Evolutionary conservation across 768 basidiomycete species (phyloP).

Genomic region (Tulasnella sp.): DNA sequence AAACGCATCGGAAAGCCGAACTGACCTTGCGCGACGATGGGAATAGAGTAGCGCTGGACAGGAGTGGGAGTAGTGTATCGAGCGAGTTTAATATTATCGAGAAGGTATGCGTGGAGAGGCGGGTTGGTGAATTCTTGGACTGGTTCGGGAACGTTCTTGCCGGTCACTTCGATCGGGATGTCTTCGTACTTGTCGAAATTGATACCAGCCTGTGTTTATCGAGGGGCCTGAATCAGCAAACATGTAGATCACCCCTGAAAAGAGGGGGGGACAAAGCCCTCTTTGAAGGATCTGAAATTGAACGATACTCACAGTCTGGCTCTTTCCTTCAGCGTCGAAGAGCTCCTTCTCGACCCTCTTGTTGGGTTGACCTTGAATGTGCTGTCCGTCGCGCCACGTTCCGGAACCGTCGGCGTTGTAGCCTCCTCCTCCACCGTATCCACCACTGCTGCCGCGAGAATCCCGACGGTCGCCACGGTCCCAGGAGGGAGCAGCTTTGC

Average conservation of each 20-base stretch:
- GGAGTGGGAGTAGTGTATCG: constrained; percentile 95
- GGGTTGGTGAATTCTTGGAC: constrained; percentile 80
- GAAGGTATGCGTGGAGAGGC: constrained; percentile 85
- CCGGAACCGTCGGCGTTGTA: constrained; percentile 49
- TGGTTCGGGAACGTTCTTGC: constrained; percentile 94
- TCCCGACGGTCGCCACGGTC: constrained; percentile 19
- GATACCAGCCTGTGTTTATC: constrained; percentile 66
- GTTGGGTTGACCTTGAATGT: constrained; percentile 80
- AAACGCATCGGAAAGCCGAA: background rate
- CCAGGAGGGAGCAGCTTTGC: constrained; percentile 18
- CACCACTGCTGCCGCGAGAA: constrained; percentile 28
- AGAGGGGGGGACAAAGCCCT: no score
- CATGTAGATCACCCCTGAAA: constrained; percentile 60
- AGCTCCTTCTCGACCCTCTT: constrained; percentile 91
- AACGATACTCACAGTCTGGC: constrained; percentile 12
- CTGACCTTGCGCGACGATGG: constrained; percentile 81
- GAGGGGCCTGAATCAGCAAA: constrained; percentile 62
- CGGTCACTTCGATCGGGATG: constrained; percentile 98
- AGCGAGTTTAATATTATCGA: constrained; percentile 91
- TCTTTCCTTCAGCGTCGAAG: constrained; percentile 50
- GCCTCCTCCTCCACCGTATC: constrained; percentile 32
- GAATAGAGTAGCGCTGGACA: constrained; percentile 99
- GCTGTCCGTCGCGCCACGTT: constrained; percentile 83
- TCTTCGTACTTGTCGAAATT: constrained; percentile 99
- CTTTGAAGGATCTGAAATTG: no score